A percentile compares a stretch with the other conserved stretches of the same genome.
These are phyloP conservation scores for Cladosporium sp. DNA, from an alignment of 2,329 filamentous ascomycete species.

Conservation along the genomic window DNA sequence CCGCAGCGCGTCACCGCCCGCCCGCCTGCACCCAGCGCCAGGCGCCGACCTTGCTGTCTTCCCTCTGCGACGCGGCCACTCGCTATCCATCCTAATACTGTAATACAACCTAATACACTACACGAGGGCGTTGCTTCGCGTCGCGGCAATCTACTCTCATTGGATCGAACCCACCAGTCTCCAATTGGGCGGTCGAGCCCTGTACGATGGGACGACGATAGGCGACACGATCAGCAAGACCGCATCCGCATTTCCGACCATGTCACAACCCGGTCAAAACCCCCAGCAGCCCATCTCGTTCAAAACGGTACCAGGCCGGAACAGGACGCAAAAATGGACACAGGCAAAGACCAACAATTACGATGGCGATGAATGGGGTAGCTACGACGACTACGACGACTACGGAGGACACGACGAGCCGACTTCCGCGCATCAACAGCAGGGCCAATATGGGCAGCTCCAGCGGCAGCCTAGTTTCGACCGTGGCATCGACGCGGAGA, in stretches of 20 bases:
- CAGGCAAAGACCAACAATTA: conserved; percentile 82
- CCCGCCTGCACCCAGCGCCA: background rate
- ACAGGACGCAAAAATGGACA: conserved; percentile 92
- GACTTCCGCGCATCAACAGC: conserved; percentile 21
- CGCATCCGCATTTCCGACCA: conserved; percentile 2
- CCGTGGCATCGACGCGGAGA: conserved; percentile 42
- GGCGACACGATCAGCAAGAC: background rate
- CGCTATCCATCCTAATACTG: background rate
- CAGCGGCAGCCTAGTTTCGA: conserved; percentile 48
- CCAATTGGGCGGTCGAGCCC: background rate
- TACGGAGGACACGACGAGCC: conserved; percentile 47
- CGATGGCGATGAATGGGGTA: conserved; percentile 91
- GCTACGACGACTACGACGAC: conserved; percentile 51
- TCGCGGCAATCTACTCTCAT: no score
- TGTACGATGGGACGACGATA: conserved; percentile 1
- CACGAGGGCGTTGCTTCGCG: no score
- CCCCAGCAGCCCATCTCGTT: conserved; percentile 51
- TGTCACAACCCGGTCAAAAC: conserved; percentile 16
- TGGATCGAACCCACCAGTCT: background rate
- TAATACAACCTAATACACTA: background rate
- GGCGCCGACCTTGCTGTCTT: background rate
- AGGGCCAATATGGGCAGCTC: conserved; percentile 14
- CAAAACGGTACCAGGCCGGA: conserved; percentile 78
- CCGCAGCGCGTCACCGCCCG: background rate
- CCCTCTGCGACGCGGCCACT: background rate